phyloP scores from a whole-genome alignment of 2,329 filamentous ascomycete species.

The Ascochyta rabiei region DNA sequence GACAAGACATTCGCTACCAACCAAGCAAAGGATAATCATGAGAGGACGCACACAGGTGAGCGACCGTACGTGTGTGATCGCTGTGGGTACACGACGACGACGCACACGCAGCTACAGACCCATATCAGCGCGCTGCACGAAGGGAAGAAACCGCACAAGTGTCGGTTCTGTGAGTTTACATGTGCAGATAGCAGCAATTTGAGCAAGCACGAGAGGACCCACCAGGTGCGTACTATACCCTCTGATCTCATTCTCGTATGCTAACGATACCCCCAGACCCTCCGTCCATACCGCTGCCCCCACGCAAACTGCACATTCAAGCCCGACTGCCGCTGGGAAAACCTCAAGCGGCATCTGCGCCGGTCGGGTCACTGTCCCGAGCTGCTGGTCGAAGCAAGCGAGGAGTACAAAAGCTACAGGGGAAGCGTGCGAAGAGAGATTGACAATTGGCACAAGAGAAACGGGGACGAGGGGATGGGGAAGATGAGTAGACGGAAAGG shows the following conservation, averaged over 20 bases:
- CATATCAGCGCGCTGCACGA: constrained; percentile 47
- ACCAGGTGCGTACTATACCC: constrained; percentile 33
- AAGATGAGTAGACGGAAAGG: constrained; percentile 33
- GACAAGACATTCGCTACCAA: constrained; percentile 49
- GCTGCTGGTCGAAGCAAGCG: constrained; percentile 41
- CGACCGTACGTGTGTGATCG: constrained; percentile 46
- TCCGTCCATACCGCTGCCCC: constrained; percentile 45
- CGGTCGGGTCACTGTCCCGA: constrained; percentile 45
- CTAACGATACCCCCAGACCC: constrained; percentile 27
- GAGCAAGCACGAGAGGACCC: constrained; percentile 47
- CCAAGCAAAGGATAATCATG: constrained; percentile 50
- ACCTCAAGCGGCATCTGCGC: constrained; percentile 47
- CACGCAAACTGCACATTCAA: constrained; percentile 47
- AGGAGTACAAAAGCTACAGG: constrained; percentile 42
- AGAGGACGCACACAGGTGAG: constrained; percentile 47
- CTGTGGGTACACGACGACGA: constrained; percentile 47
- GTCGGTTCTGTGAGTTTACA: constrained; percentile 47
- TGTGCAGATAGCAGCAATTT: constrained; percentile 47
- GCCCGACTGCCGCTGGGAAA: constrained; percentile 49
- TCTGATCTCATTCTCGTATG: background rate
- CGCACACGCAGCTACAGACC: constrained; percentile 48
- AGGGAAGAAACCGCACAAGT: constrained; percentile 47
- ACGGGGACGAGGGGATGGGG: constrained; percentile 29
- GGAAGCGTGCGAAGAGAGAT: constrained; percentile 42
- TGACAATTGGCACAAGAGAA: constrained; percentile 41